A percentile compares a stretch with the other conserved stretches of the same genome.
Conservation (phyloP, 441 rosid genomes). For the Mallotus japonicus region DNA sequence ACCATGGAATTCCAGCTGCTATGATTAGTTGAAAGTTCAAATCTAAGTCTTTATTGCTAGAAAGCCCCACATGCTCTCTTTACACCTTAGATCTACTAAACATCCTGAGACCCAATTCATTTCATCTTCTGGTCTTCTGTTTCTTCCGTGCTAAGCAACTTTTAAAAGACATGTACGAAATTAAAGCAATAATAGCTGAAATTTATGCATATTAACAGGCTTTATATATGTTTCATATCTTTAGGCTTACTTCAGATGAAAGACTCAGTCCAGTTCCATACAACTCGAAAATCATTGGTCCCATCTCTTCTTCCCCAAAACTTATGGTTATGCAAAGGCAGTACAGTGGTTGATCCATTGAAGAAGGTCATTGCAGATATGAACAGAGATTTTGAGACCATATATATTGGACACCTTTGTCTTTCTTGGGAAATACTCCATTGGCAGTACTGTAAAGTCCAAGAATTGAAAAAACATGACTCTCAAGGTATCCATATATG, state of each 20-base stretch:
- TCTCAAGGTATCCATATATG: constrained; percentile 31
- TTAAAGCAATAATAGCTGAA: not conserved
- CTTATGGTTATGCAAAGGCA: constrained; percentile 43
- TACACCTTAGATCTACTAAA: not conserved
- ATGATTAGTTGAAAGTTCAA: constrained; percentile 18
- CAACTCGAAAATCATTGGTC: constrained; percentile 21
- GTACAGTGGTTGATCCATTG: constrained; percentile 34
- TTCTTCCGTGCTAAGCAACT: not conserved
- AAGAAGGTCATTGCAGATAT: constrained; percentile 43
- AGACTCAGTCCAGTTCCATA: constrained; percentile 26
- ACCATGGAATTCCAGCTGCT: constrained; percentile 16
- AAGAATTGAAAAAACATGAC: constrained; percentile 41
- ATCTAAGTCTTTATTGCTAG: constrained; percentile 10
- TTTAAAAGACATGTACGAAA: not conserved
- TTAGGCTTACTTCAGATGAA: constrained; percentile 59
- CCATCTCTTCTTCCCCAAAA: constrained; percentile 37
- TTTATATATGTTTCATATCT: not conserved
- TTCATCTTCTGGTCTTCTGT: not conserved
- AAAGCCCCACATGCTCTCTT: constrained; percentile 11
- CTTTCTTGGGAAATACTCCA: constrained; percentile 78
- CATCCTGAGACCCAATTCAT: not conserved
- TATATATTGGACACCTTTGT: constrained; percentile 74
- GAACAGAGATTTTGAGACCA: constrained; percentile 50
- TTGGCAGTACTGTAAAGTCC: constrained; percentile 62
- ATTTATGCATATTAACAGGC: no score